Percentiles rank a stretch among this genome's conserved stretches.
Evolutionary conservation across 2,329 filamentous ascomycete species (phyloP).

Genomic region (Venturia effusa): DNA sequence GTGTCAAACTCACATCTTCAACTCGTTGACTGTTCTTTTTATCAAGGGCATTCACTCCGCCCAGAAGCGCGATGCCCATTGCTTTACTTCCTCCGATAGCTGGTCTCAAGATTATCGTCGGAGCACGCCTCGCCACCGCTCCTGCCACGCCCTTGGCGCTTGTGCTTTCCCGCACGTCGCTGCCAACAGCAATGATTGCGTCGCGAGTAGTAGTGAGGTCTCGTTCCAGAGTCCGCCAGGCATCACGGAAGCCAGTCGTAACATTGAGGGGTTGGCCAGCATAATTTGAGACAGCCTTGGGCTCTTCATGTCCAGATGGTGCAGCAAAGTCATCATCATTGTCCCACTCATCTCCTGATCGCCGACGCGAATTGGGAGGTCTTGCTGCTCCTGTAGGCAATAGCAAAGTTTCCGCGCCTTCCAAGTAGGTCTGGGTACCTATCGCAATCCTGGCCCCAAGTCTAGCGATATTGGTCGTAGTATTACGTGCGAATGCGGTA

Average conservation of each 20-base stretch:
- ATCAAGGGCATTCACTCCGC: conserved; percentile 86
- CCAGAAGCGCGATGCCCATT: conserved; percentile 78
- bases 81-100: conserved; percentile 85
- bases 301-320: conserved; percentile 46
- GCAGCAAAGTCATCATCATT: conserved; percentile 48
- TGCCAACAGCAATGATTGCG: conserved; percentile 88
- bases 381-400: conserved; percentile 20
- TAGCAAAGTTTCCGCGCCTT: conserved; percentile 77
- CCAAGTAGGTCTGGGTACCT: conserved; percentile 85
- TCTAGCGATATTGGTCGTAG: conserved; percentile 86
- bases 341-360: conserved; percentile 31
- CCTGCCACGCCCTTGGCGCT: conserved; percentile 70
- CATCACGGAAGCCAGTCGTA: conserved; percentile 72
- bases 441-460: conserved; percentile 89
- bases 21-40: conserved; percentile 67
- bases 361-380: neutral
- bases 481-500: conserved; percentile 80
- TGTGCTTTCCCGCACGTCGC: conserved; percentile 77
- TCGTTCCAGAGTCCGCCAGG: conserved; percentile 69
- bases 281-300: conserved; percentile 77
- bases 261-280: conserved; percentile 89
- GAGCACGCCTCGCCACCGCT: conserved; percentile 69
- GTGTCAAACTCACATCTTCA: conserved; percentile 61
- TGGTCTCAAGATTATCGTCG: conserved; percentile 86
- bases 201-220: conserved; percentile 82